These are phyloP conservation scores for Aspergillus ochraceoroseus DNA, from an alignment of 2,329 filamentous ascomycete species.

Conservation along the genomic window DNA sequence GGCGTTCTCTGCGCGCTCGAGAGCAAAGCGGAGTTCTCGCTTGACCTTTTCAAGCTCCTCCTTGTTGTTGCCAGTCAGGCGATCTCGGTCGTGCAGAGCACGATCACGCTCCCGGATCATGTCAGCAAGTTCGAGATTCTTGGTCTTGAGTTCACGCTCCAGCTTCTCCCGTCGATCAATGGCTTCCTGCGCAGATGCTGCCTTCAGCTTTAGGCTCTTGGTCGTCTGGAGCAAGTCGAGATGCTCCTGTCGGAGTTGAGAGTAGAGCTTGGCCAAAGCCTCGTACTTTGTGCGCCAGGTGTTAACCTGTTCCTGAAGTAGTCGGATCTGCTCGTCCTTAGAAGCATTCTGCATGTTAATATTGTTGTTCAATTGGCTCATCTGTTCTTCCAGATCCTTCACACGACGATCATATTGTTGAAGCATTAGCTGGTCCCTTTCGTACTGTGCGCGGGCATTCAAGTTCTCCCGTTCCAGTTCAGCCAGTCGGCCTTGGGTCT, in stretches of 20 bases:
- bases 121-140: slow-evolving; percentile 96
- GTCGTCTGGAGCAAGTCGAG: slow-evolving; percentile 92
- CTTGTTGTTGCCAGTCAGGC: slow-evolving; percentile 76
- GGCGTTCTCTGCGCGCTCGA: slow-evolving; percentile 85
- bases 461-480: slow-evolving; percentile 94
- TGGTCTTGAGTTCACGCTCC: slow-evolving; percentile 96
- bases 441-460: slow-evolving; percentile 89
- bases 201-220: slow-evolving; percentile 92
- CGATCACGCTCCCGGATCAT: slow-evolving; percentile 97
- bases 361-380: slow-evolving; percentile 74
- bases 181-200: slow-evolving; percentile 92
- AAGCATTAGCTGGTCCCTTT: slow-evolving; percentile 93
- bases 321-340: slow-evolving; percentile 89
- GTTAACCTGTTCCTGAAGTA: slow-evolving; percentile 93
- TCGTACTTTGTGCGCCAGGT: slow-evolving; percentile 98
- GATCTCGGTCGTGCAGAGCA: slow-evolving; percentile 87
- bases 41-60: slow-evolving; percentile 93
- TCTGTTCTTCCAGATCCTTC: slow-evolving; percentile 84
- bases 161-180: slow-evolving; percentile 93
- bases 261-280: slow-evolving; percentile 92
- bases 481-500: slow-evolving; percentile 91
- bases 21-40: slow-evolving; percentile 84
- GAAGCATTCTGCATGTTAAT: slow-evolving; percentile 79
- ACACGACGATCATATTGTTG: slow-evolving; percentile 95
- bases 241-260: slow-evolving; percentile 90